These are phyloP conservation scores for Aspergillaceae sp. DNA, from an alignment of 2,329 filamentous ascomycete species.

Conservation along the genomic window DNA sequence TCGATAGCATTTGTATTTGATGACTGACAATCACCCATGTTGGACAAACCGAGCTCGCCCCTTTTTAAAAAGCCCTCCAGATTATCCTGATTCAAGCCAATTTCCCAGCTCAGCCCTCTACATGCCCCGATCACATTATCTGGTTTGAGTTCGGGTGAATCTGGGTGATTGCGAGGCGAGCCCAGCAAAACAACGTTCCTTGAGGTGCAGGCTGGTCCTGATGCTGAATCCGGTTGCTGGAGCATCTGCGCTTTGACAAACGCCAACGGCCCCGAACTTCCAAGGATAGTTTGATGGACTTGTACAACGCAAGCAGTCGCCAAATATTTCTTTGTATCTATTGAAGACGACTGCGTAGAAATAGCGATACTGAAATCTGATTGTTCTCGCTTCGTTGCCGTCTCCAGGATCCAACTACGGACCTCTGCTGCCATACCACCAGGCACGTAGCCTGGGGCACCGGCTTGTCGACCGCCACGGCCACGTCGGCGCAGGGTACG, in stretches of 20 bases:
- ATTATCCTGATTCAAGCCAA: constrained; percentile 17
- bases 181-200: constrained; percentile 24
- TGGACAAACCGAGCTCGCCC: background rate
- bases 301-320: constrained; percentile 11
- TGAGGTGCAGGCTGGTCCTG: background rate
- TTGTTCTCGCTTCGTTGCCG: constrained; percentile 24
- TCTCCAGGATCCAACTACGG: constrained; percentile 35
- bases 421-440: constrained; percentile 35
- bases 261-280: constrained; percentile 19
- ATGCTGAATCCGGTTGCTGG: background rate
- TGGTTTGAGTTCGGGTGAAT: constrained; percentile 5
- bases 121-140: constrained; percentile 23
- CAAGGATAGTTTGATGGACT: constrained; percentile 10
- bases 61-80: background rate
- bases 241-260: constrained; percentile 12
- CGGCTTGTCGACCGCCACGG: constrained; percentile 9
- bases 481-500: constrained; percentile 24
- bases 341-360: background rate
- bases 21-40: background rate
- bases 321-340: constrained; percentile 9
- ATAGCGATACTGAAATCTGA: background rate
- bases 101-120: constrained; percentile 27
- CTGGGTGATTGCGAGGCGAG: constrained; percentile 9
- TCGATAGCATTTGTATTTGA: background rate
- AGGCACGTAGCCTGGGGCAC: constrained; percentile 20